phyloP scores from a whole-genome alignment of 768 basidiomycete species.

The Thelephora ganbajun region DNA sequence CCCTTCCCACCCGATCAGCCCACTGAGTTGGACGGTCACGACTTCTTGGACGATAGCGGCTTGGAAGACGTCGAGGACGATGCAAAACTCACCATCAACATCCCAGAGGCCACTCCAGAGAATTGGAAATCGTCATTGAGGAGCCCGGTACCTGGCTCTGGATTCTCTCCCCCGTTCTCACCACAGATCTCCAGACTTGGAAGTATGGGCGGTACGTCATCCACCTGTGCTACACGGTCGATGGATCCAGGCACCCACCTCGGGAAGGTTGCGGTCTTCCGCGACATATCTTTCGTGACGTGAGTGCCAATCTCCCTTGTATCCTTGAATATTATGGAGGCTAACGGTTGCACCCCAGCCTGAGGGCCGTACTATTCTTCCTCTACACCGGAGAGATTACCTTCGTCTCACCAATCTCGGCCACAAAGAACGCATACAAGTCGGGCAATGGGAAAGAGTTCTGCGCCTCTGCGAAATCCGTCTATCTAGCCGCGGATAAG shows the following conservation, averaged over 20 bases:
- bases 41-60: constrained; percentile 14
- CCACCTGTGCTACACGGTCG: no score
- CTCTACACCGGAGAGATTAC: constrained; percentile 21
- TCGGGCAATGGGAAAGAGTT: constrained; percentile 2
- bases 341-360: constrained; percentile 17
- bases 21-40: constrained; percentile 7
- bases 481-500: constrained; percentile 12
- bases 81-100: neutral
- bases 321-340: neutral
- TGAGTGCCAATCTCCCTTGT: constrained; percentile 1
- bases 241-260: no score
- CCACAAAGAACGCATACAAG: constrained; percentile 2
- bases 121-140: neutral
- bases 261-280: constrained; percentile 4
- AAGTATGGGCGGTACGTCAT: neutral
- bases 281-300: constrained; percentile 10
- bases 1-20: constrained; percentile 3
- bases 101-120: neutral
- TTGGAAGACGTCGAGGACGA: constrained; percentile 9
- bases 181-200: neutral
- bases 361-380: constrained; percentile 25
- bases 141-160: no score
- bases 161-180: no score
- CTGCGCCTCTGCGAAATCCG: constrained; percentile 12
- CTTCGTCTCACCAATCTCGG: constrained; percentile 20